These are phyloP conservation scores for Candida namnaoensis DNA, from an alignment of 805 yeast species.

Conservation along the genomic window DNA sequence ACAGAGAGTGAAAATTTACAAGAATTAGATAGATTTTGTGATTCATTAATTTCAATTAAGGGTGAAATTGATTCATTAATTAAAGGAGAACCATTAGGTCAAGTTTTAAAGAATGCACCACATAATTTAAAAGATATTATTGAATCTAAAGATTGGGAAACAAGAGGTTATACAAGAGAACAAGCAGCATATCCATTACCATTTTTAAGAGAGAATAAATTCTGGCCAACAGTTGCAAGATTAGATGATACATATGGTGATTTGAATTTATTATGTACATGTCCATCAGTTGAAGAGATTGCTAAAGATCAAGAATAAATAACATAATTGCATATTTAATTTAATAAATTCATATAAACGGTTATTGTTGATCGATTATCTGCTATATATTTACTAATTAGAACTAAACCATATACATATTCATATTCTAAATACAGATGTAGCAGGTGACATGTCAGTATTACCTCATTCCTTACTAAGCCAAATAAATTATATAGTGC, in stretches of 20 bases:
- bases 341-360: no score
- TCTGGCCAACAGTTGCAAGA: constrained; percentile 94
- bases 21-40: constrained; percentile 87
- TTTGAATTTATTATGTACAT: constrained; percentile 84
- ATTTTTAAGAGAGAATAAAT: constrained; percentile 64
- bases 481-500: no score
- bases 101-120: constrained; percentile 81
- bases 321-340: no score
- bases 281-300: constrained; percentile 78
- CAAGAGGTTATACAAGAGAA: constrained; percentile 84
- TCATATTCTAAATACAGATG: no score
- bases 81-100: constrained; percentile 56
- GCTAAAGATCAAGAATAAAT: constrained; percentile 18
- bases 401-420: no score
- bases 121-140: constrained; percentile 80
- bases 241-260: constrained; percentile 95
- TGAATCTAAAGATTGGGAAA: constrained; percentile 61
- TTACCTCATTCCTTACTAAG: no score
- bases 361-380: no score
- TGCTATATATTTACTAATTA: no score
- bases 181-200: constrained; percentile 89
- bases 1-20: constrained; percentile 88
- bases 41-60: constrained; percentile 77
- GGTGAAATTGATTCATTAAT: constrained; percentile 71
- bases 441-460: no score